A percentile compares a stretch with the other conserved stretches of the same genome.
Evolutionary conservation across 2,329 filamentous ascomycete species (phyloP).

Genomic region (Aureobasidium sp.): DNA sequence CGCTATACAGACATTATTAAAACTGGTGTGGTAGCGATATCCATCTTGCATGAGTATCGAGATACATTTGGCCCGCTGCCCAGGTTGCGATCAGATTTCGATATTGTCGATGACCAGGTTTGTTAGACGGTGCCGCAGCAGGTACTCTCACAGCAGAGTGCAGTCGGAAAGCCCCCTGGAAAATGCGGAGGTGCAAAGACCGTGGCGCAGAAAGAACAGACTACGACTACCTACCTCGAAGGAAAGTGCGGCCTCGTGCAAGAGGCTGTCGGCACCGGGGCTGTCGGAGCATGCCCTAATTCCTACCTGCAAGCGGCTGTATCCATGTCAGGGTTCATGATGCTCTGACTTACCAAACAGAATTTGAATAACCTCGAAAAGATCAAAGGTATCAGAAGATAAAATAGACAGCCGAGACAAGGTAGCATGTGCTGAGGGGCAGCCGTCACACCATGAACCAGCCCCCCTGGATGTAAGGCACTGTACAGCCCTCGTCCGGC

Average conservation of each 20-base stretch:
- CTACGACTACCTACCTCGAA: not conserved
- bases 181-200: not conserved
- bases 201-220: not conserved
- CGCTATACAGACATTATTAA: not conserved
- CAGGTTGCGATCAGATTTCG: not conserved
- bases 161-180: not conserved
- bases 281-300: too few species aligned
- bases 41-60: constrained; percentile 2
- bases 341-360: too few species aligned
- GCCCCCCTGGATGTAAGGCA: not conserved
- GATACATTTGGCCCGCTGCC: not conserved
- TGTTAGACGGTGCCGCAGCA: not conserved
- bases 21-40: not conserved
- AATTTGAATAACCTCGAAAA: too few species aligned
- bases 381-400: not conserved
- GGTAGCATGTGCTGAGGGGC: not conserved
- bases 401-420: not conserved
- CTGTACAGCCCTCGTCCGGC: not conserved
- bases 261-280: not conserved
- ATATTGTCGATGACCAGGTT: not conserved
- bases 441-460: not conserved
- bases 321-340: too few species aligned
- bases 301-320: too few species aligned
- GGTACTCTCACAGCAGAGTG: not conserved
- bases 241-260: not conserved